phyloP scores from a whole-genome alignment of 1,284 basidiomycete species.

The Pyrrhoderma noxium region DNA sequence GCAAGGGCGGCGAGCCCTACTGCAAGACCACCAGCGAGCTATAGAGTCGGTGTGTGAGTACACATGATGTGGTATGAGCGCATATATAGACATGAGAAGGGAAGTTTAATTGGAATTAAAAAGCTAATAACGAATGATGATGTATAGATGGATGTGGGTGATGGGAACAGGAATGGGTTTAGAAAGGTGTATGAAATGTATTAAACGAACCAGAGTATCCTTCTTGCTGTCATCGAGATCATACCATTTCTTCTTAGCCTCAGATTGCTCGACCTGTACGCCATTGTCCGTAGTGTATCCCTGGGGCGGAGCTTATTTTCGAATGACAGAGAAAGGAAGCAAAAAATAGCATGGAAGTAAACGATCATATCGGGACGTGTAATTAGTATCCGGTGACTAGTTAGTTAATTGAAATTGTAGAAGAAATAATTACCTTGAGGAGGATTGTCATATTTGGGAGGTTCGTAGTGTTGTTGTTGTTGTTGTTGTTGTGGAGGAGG shows the following conservation, averaged over 20 bases:
- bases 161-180: neutral
- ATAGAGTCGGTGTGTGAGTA: neutral
- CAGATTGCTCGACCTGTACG: slow-evolving; percentile 36
- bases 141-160: neutral
- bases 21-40: slow-evolving; percentile 60
- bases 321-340: too few relatives aligned
- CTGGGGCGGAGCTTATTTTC: slow-evolving; percentile 11
- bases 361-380: neutral
- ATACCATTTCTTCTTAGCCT: slow-evolving; percentile 51
- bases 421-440: slow-evolving; percentile 5
- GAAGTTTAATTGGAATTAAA: neutral
- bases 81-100: too few relatives aligned
- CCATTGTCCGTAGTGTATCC: slow-evolving; percentile 29
- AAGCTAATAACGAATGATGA: neutral
- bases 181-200: neutral
- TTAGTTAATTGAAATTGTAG: neutral
- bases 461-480: slow-evolving; percentile 12
- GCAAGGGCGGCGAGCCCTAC: slow-evolving; percentile 45
- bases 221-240: slow-evolving; percentile 51
- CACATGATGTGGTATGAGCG: too few relatives aligned
- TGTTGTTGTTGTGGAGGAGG: slow-evolving; percentile 23
- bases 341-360: slow-evolving; percentile 11
- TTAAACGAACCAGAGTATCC: slow-evolving; percentile 42
- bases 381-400: neutral
- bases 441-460: slow-evolving; percentile 4